Evolutionary conservation across 805 yeast genomes (phyloP), one percentile per base, ranked within the genome.

Genomic region (Maudiozyma bulderi): DNA sequence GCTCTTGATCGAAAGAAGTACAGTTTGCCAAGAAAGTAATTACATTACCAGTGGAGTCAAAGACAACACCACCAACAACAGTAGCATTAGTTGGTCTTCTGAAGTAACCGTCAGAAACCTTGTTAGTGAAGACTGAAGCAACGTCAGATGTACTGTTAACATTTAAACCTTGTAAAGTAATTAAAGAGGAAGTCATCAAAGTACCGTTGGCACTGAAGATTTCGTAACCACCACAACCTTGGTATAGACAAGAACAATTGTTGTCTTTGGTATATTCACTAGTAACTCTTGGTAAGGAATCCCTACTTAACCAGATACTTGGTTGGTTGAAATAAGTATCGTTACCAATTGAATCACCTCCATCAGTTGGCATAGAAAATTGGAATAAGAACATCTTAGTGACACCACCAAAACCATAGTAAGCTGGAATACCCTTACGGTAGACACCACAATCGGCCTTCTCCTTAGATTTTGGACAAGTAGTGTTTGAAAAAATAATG

Each of bases 201-300:
- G 86, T 39, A 39, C 13, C 41, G 15, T 39, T 39, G 8, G 41
- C 41, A 10, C 28, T 14, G 15, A 82, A 82, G 54, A 81, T 74
- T 62, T 82, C 87, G 55, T 81, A 80, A 62, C 81, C 87, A 59
- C 88, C 87, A 64, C 87, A 81, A 6, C 88, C 89, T 14, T 82
- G 73, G 46, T 73, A 71, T 86, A 87, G 81, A 57, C 86, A 80
- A 11, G 86, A 81, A 62, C 88, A 82, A 59, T 76, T 77, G 33
- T 67, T 67, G 54, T 76, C 76, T 6, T 65, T 39, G 10, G 59
- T 77, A 33, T 40, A 40, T 60, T 82, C 81, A 62, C 81, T 86
- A 2, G 87, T 68, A 13, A 87, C 81, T 69, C 88, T 74, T 52
- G 87, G 83, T 49, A 82, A 80, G 54, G 77, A 73, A 14, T 86